Conservation (phyloP, 352 stramenopile genomes). For the Globisporangium nunn region DNA sequence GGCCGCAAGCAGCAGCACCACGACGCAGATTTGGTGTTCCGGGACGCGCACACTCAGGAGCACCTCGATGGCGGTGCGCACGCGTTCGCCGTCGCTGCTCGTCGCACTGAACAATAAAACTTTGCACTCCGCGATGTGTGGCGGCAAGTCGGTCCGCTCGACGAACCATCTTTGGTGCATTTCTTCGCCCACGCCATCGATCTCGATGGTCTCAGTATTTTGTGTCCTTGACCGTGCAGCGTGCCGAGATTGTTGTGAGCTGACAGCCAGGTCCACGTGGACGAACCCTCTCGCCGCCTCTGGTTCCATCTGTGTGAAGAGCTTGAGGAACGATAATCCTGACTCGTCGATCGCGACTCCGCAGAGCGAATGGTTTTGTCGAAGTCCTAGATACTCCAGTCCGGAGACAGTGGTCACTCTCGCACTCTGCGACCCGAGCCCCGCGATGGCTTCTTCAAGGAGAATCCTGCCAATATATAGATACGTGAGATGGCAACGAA, state of each 20-base stretch:
- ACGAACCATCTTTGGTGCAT: slow-evolving; percentile 14
- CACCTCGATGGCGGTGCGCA: slow-evolving; percentile 33
- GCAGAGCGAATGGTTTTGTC: slow-evolving; percentile 20
- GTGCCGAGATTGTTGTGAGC: background rate
- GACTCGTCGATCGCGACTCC: slow-evolving; percentile 32
- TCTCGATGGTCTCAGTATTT: background rate
- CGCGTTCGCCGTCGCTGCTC: slow-evolving; percentile 17
- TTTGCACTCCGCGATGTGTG: slow-evolving; percentile 23
- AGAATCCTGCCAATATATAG: slow-evolving; percentile 25
- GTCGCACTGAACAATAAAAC: slow-evolving; percentile 31
- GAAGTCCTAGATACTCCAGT: slow-evolving; percentile 21
- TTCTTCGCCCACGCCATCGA: background rate
- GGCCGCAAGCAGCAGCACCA: slow-evolving; percentile 22
- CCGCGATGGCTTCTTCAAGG: slow-evolving; percentile 42
- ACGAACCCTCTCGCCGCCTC: slow-evolving; percentile 26
- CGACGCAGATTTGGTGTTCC: slow-evolving; percentile 32
- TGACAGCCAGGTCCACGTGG: slow-evolving; percentile 9
- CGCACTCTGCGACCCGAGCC: slow-evolving; percentile 22
- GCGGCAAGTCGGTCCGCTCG: slow-evolving; percentile 26
- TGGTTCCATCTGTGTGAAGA: slow-evolving; percentile 49
- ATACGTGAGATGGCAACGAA: background rate
- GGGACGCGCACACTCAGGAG: slow-evolving; percentile 13
- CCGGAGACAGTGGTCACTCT: slow-evolving; percentile 27
- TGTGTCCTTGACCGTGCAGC: background rate
- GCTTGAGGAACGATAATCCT: slow-evolving; percentile 35